Conservation (phyloP, 768 basidiomycete genomes). For the Boletus pseudopeckii region DNA sequence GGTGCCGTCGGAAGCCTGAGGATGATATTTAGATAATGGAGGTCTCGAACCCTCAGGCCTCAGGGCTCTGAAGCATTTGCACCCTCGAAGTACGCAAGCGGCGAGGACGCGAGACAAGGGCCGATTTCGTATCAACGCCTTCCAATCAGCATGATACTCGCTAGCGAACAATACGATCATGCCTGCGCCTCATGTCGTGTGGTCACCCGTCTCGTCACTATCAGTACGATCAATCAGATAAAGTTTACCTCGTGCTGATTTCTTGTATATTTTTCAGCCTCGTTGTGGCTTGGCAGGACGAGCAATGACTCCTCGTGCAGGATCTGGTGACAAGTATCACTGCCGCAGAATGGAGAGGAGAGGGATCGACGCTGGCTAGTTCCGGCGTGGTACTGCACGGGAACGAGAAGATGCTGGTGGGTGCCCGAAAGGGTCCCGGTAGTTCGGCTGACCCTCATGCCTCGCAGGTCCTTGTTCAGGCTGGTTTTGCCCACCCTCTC, state of each 20-base stretch:
- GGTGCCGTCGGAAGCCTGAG: neutral
- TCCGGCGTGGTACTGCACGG: too few relatives aligned
- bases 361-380: too few relatives aligned
- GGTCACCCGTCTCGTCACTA: neutral
- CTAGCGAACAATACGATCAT: neutral
- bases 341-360: too few relatives aligned
- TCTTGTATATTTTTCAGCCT: neutral
- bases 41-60: neutral
- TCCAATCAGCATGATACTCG: neutral
- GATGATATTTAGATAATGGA: neutral
- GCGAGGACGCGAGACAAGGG: neutral
- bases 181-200: neutral
- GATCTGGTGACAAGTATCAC: too few relatives aligned
- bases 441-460: too few relatives aligned
- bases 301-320: neutral
- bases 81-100: neutral
- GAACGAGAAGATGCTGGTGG: too few relatives aligned
- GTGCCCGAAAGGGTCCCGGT: too few relatives aligned
- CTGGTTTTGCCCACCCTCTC: too few relatives aligned
- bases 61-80: neutral
- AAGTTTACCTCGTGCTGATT: neutral
- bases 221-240: constrained; percentile 4
- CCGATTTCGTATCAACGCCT: neutral
- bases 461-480: too few relatives aligned
- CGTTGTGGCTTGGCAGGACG: neutral